These are phyloP conservation scores for Aspergillus quadricinctus DNA, from an alignment of 2,329 filamentous ascomycete genomes.

Conservation along the genomic window DNA sequence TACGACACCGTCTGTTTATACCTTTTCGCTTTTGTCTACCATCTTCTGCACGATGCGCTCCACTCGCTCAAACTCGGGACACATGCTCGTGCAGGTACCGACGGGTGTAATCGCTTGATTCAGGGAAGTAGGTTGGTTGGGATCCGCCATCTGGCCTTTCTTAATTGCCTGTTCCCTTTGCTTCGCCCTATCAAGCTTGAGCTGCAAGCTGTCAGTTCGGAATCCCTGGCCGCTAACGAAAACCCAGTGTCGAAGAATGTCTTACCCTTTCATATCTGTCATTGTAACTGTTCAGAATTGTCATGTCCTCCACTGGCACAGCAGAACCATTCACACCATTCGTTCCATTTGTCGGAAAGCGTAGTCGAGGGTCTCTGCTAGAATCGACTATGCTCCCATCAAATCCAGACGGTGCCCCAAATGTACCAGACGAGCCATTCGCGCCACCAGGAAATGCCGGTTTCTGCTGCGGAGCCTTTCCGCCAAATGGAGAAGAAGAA, in stretches of 20 bases:
- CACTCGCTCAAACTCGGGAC: conserved; percentile 59
- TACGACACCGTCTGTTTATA: conserved; percentile 22
- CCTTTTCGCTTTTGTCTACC: conserved; percentile 58
- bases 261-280: conserved; percentile 37
- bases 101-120: conserved; percentile 58
- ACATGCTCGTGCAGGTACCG: conserved; percentile 61
- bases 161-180: conserved; percentile 50
- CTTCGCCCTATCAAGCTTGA: conserved; percentile 47
- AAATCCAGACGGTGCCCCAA: conserved; percentile 12
- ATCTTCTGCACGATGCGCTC: conserved; percentile 60
- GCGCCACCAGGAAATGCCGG: conserved; percentile 19
- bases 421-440: conserved; percentile 11
- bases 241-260: background rate
- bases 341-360: conserved; percentile 1
- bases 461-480: conserved; percentile 10
- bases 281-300: conserved; percentile 23
- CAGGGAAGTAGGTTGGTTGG: conserved; percentile 56
- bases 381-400: conserved; percentile 12
- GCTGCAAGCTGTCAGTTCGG: conserved; percentile 26
- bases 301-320: conserved; percentile 21
- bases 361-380: conserved; percentile 13
- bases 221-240: background rate
- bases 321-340: conserved; percentile 7
- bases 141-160: conserved; percentile 54
- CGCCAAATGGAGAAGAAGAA: conserved; percentile 12